Evolutionary conservation across 2,329 filamentous ascomycete genomes (phyloP).

Genomic region (Diaporthe velutina): DNA sequence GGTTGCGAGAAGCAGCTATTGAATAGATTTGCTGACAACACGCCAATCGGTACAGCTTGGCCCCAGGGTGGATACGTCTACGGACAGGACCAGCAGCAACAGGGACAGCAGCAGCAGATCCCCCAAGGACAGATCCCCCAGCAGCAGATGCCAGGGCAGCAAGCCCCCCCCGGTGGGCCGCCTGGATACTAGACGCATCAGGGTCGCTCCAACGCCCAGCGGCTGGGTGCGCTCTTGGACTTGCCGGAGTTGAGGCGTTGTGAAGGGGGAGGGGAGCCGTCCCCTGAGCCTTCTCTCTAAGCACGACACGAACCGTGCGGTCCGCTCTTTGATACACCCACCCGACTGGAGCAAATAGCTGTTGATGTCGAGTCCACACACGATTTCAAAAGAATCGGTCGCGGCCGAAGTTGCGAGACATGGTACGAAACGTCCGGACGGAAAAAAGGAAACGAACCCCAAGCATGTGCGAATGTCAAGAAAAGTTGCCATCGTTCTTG

Average conservation of each 20-base stretch:
- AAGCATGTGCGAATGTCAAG: conserved; percentile 28
- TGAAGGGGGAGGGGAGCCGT: not conserved
- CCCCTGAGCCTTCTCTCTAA: not conserved
- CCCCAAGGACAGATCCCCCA: conserved; percentile 41
- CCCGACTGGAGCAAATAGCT: conserved; percentile 5
- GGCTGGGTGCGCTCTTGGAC: conserved; percentile 18
- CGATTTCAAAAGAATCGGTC: conserved; percentile 17
- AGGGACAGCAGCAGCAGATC: conserved; percentile 48
- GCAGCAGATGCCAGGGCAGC: conserved; percentile 44
- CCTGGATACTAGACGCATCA: conserved; percentile 35
- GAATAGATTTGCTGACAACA: not conserved
- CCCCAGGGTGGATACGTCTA: conserved; percentile 44
- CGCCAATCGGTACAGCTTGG: conserved; percentile 49
- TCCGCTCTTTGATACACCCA: conserved; percentile 16
- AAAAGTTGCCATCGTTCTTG: conserved; percentile 30
- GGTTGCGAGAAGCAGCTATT: not conserved
- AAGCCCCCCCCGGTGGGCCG: conserved; percentile 32
- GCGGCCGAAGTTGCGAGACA: conserved; percentile 14
- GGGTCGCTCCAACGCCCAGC: not conserved
- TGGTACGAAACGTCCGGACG: conserved; percentile 18
- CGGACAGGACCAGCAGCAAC: conserved; percentile 50
- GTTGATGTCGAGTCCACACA: conserved; percentile 20
- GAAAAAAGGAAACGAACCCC: conserved; percentile 5
- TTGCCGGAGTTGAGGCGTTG: conserved; percentile 28
- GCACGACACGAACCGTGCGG: conserved; percentile 3